These are phyloP conservation scores for Globisporangium carolinianum DNA, from an alignment of 352 stramenopile species.

Conservation along the genomic window DNA sequence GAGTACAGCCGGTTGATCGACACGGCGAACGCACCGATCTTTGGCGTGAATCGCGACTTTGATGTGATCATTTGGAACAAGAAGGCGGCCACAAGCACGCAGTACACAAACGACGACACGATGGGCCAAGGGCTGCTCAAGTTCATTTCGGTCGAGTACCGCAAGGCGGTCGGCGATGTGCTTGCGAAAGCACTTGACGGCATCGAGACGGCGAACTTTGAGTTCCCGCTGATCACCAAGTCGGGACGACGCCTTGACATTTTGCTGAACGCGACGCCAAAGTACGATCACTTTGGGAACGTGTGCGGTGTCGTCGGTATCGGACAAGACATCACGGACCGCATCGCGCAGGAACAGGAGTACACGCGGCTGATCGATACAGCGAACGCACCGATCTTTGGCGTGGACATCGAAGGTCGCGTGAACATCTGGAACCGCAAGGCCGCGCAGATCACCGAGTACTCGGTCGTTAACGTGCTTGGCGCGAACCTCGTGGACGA, in stretches of 20 bases:
- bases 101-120: constrained; percentile 80
- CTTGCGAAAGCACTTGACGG: constrained; percentile 47
- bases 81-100: constrained; percentile 71
- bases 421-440: constrained; percentile 85
- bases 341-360: constrained; percentile 63
- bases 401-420: constrained; percentile 50
- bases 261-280: constrained; percentile 50
- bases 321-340: constrained; percentile 64
- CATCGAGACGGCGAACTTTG: constrained; percentile 61
- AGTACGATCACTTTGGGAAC: constrained; percentile 49
- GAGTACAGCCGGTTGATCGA: constrained; percentile 81
- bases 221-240: constrained; percentile 69
- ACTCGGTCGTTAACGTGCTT: constrained; percentile 56
- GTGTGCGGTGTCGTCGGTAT: constrained; percentile 59
- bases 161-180: constrained; percentile 45
- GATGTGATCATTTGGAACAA: constrained; percentile 87
- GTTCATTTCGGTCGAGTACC: constrained; percentile 61
- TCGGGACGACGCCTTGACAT: constrained; percentile 40
- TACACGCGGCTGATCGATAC: constrained; percentile 82
- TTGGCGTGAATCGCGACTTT: constrained; percentile 71
- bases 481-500: constrained; percentile 62
- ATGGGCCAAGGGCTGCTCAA: constrained; percentile 54
- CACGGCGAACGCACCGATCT: constrained; percentile 87
- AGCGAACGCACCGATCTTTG: constrained; percentile 81
- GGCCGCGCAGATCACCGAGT: constrained; percentile 73